Evolutionary conservation across 2,329 filamentous ascomycete genomes (phyloP).

Genomic region (Alternaria hordeiaustralica): DNA sequence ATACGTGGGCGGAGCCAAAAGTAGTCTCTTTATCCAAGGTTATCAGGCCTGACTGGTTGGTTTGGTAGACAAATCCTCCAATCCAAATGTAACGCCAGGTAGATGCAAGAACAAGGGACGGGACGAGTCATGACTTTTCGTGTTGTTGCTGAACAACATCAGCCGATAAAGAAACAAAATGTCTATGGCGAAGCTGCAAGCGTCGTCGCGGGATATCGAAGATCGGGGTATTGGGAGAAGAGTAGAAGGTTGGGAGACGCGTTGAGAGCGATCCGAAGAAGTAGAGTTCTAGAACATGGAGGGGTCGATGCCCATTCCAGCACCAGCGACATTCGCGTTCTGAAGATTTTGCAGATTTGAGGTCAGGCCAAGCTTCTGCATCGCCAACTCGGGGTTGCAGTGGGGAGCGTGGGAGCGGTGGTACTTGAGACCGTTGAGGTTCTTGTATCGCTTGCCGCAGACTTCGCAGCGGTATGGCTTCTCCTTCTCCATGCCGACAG

Average conservation of each 20-base stretch:
- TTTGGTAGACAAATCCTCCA: slow-evolving; percentile 10
- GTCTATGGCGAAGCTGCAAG: slow-evolving; percentile 30
- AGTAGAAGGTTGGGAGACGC: slow-evolving; percentile 17
- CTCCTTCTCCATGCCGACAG: slow-evolving; percentile 99
- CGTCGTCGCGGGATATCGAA: slow-evolving; percentile 21
- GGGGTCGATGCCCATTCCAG: slow-evolving; percentile 63
- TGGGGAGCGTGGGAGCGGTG: slow-evolving; percentile 75
- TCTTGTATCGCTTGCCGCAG: slow-evolving; percentile 99
- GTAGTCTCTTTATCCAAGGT: slow-evolving; percentile 27
- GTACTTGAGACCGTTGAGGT: slow-evolving; percentile 97
- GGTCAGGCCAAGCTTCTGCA: slow-evolving; percentile 52
- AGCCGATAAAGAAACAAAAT: slow-evolving; percentile 9
- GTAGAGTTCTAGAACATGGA: slow-evolving; percentile 51
- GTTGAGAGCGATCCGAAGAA: slow-evolving; percentile 7
- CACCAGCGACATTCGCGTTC: slow-evolving; percentile 57
- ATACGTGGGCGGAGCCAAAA: slow-evolving; percentile 17
- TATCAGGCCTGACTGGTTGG: slow-evolving; percentile 20
- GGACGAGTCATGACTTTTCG: slow-evolving; percentile 30
- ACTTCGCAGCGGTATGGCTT: slow-evolving; percentile 98
- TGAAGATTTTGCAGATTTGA: slow-evolving; percentile 50
- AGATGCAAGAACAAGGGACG: slow-evolving; percentile 30
- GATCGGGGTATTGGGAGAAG: slow-evolving; percentile 33
- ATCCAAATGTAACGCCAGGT: slow-evolving; percentile 31
- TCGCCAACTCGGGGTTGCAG: slow-evolving; percentile 82
- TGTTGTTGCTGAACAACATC: slow-evolving; percentile 4